Conservation (phyloP, 116 monocot genomes). For the Cymodocea nodosa region DNA sequence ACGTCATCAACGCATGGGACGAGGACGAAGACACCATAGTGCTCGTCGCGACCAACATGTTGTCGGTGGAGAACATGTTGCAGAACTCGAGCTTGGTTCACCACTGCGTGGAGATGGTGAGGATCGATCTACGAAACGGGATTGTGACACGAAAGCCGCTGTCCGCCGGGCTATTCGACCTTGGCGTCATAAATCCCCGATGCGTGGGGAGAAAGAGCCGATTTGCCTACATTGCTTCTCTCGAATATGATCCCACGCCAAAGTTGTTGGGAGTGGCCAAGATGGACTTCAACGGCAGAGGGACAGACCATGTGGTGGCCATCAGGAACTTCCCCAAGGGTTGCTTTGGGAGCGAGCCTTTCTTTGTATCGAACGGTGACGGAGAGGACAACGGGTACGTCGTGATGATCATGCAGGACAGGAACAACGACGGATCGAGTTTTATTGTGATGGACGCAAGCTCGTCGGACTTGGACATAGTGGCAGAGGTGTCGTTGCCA, state of each 20-base stretch:
- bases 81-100: no score
- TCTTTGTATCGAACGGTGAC: conserved; percentile 40
- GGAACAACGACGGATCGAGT: conserved; percentile 36
- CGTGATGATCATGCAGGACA: conserved; percentile 56
- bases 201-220: no score
- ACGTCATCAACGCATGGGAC: conserved; percentile 78
- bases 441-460: conserved; percentile 87
- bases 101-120: no score
- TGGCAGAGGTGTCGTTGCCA: conserved; percentile 57
- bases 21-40: conserved; percentile 52
- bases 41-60: conserved; percentile 68
- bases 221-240: no score
- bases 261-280: conserved; percentile 67
- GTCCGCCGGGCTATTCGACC: conserved; percentile 50
- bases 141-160: conserved; percentile 38
- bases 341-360: conserved; percentile 69
- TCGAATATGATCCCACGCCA: conserved; percentile 53
- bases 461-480: conserved; percentile 50
- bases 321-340: conserved; percentile 32
- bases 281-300: conserved; percentile 33
- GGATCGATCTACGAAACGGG: conserved; percentile 20
- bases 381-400: conserved; percentile 41
- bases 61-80: no score
- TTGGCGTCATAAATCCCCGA: conserved; percentile 44
- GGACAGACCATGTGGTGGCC: conserved; percentile 43